These are phyloP conservation scores for Nepenthes gracilis DNA, from an alignment of 148 eudicot genomes.

Conservation along the genomic window DNA sequence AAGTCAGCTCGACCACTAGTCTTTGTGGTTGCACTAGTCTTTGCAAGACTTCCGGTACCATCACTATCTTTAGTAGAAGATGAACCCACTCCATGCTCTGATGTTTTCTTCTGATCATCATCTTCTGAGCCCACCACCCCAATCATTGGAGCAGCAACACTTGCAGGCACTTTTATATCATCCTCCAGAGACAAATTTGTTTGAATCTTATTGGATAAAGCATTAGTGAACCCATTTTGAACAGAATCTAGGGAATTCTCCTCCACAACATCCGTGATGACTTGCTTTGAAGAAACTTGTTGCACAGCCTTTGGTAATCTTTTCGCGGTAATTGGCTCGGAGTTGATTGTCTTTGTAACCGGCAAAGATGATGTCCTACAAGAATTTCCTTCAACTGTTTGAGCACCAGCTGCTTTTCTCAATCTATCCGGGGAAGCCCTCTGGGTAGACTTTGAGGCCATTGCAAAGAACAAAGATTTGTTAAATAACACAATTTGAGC, in stretches of 20 bases:
- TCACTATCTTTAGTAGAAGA: conserved; percentile 50
- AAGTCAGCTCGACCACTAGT: conserved; percentile 39
- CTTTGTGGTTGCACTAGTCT: conserved; percentile 60
- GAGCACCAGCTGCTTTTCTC: conserved; percentile 18
- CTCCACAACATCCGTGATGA: conserved; percentile 8
- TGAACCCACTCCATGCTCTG: conserved; percentile 22
- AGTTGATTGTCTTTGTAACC: conserved; percentile 17
- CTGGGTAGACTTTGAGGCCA: conserved; percentile 47
- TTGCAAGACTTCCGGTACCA: conserved; percentile 45
- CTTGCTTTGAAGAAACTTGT: conserved; percentile 16
- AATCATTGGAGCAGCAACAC: not conserved
- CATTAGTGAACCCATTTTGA: conserved; percentile 19
- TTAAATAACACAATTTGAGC: not conserved
- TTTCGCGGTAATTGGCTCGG: conserved; percentile 17
- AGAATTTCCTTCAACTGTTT: conserved; percentile 18
- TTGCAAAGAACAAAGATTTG: conserved; percentile 9
- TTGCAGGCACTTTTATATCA: conserved; percentile 11
- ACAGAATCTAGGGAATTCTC: conserved; percentile 15
- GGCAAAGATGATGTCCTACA: conserved; percentile 18
- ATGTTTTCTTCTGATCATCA: conserved; percentile 29
- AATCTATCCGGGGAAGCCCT: conserved; percentile 27
- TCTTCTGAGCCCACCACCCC: conserved; percentile 4
- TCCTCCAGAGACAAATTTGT: conserved; percentile 32
- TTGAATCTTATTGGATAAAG: conserved; percentile 35
- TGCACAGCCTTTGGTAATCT: conserved; percentile 18